A percentile compares a stretch with the other conserved stretches of the same genome.
These are phyloP conservation scores for Epichloe elymi DNA, from an alignment of 2,329 filamentous ascomycete species.

Conservation along the genomic window DNA sequence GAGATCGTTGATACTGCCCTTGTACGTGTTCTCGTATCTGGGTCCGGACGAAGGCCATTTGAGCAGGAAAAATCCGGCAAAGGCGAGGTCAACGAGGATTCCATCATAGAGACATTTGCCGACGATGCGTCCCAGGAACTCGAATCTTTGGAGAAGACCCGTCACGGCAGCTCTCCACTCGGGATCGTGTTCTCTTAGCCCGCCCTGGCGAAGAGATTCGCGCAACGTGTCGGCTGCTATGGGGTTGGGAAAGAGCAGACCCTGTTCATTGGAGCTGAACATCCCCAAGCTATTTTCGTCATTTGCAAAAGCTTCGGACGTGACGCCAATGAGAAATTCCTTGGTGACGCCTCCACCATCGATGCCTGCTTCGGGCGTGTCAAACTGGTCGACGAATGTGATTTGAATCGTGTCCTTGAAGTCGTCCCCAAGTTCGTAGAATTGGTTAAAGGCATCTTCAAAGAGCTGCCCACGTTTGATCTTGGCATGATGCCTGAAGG, in stretches of 20 bases:
- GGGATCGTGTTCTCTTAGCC: slow-evolving; percentile 36
- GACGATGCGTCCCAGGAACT: slow-evolving; percentile 84
- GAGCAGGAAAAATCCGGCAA: slow-evolving; percentile 89
- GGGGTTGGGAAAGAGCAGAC: slow-evolving; percentile 81
- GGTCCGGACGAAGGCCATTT: slow-evolving; percentile 76
- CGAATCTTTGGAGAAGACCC: slow-evolving; percentile 60
- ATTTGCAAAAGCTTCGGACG: slow-evolving; percentile 64
- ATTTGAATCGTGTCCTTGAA: slow-evolving; percentile 95
- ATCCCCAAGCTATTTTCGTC: slow-evolving; percentile 35
- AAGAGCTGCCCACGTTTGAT: slow-evolving; percentile 73
- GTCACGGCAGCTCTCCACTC: slow-evolving; percentile 45
- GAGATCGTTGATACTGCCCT: slow-evolving; percentile 88
- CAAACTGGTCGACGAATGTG: slow-evolving; percentile 87
- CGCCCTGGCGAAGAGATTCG: slow-evolving; percentile 39
- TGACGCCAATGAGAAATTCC: slow-evolving; percentile 85
- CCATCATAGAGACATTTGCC: slow-evolving; percentile 97
- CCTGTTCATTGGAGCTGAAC: slow-evolving; percentile 76
- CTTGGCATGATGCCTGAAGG: slow-evolving; percentile 56
- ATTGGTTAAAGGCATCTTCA: slow-evolving; percentile 71
- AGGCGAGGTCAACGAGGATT: slow-evolving; percentile 83
- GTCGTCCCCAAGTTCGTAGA: slow-evolving; percentile 67
- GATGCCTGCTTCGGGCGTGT: slow-evolving; percentile 77
- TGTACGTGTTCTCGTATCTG: slow-evolving; percentile 57
- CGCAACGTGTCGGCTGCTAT: slow-evolving; percentile 57
- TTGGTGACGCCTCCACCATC: slow-evolving; percentile 96